Evolutionary conservation across 257 asterid species (phyloP), one percentile per base, ranked within the genome.

Genomic region (Penstemon davidsonii): DNA sequence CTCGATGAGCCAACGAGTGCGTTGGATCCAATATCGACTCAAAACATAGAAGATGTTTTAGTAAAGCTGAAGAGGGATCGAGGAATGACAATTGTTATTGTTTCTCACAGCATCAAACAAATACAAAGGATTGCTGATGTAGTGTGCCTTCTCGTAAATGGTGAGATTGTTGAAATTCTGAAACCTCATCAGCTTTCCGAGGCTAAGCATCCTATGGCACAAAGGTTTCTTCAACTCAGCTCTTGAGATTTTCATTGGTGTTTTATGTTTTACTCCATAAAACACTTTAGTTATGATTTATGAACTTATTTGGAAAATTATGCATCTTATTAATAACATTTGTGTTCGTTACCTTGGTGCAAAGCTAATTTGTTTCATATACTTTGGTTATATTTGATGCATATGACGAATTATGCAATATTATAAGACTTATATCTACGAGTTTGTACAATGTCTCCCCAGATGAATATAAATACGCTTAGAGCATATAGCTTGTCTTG

Each of bases 1-100:
- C 79, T 88, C 40, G 96, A 88, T 64, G 96, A 88, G 79, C 96
- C 94, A 15, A 86, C 96, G 0, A 88, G 94, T 62, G 91, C 94
- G 3, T 71, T 88, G 78, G 96, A 88, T 81, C 96, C 93, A 15
- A 81, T 88, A 58, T 88, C 93, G 45, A 84, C 91, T 33, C 96
- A 86, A 73, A 84, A 86, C 71, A 80, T 88, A 55, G 91, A 88
- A 72, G 89, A 86, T 67, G 85, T 80, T 59, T 84, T 88, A 6
- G 81, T 84, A 49, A 81, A 73, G 83, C 82, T 88, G 64, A 84
- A 86, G 85, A 79, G 68, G 37, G 92, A 88, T 44, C 68, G 56
- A 12, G 86, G 81, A 36, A 69, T 88, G 84, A 86, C 89, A 0
- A 64, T 79, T 12, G 71, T 83, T 55, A 79, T 88, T 73, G 93